These are phyloP conservation scores for Curvularia sp. DNA, from an alignment of 2,329 filamentous ascomycete genomes.

Conservation along the genomic window DNA sequence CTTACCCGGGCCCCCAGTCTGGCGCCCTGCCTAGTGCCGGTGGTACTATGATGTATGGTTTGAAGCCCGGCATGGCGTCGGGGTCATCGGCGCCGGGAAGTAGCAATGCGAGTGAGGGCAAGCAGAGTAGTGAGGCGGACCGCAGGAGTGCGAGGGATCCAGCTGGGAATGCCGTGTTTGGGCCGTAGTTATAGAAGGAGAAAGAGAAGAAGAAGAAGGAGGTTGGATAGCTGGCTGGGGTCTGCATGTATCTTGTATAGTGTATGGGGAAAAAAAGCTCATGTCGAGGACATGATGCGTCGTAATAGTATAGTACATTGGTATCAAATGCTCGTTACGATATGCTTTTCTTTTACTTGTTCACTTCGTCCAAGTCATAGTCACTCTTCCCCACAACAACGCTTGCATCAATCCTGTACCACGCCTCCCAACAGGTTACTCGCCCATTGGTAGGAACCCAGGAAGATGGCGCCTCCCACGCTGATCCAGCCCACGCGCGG, in stretches of 20 bases:
- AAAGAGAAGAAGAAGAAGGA: neutral
- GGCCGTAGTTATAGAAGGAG: constrained; percentile 16
- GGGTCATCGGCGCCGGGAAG: constrained; percentile 23
- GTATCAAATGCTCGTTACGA: neutral
- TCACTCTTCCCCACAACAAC: neutral
- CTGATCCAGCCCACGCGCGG: constrained; percentile 95
- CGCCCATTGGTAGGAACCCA: constrained; percentile 91
- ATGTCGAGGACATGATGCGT: neutral
- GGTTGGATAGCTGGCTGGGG: neutral
- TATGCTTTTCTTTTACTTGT: neutral
- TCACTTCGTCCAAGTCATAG: neutral
- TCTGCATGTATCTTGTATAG: neutral
- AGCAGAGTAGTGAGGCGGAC: constrained; percentile 43
- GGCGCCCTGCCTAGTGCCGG: constrained; percentile 14
- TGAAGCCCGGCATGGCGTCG: constrained; percentile 17
- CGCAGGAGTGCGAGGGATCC: constrained; percentile 35
- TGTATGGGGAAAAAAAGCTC: neutral
- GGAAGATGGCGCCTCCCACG: constrained; percentile 89
- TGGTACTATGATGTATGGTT: constrained; percentile 3
- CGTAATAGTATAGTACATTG: constrained; percentile 3
- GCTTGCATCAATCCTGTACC: constrained; percentile 20
- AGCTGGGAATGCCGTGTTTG: constrained; percentile 26
- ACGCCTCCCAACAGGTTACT: constrained; percentile 72
- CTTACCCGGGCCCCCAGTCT: constrained; percentile 28
- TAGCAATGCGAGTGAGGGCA: constrained; percentile 43